Evolutionary conservation across 768 basidiomycete species (phyloP).

Genomic region (Xanthoconium stramineum): DNA sequence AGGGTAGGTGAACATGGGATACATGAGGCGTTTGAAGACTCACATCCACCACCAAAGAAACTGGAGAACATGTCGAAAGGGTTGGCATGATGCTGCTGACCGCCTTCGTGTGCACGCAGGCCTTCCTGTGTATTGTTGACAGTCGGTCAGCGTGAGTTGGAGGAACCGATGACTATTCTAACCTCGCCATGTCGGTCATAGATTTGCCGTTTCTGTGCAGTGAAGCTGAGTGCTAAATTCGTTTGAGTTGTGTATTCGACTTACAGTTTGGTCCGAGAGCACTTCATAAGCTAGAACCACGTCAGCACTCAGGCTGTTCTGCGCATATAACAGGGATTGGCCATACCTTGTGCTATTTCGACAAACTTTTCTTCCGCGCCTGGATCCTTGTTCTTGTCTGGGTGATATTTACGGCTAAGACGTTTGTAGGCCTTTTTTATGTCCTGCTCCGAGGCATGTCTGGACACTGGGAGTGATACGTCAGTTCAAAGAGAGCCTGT

Average conservation of each 20-base stretch:
- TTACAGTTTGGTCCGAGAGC: conserved; percentile 79
- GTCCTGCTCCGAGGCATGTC: conserved; percentile 81
- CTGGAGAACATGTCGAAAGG: conserved; percentile 93
- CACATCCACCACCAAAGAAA: conserved; percentile 86
- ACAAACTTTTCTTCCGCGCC: conserved; percentile 85
- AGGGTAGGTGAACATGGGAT: not conserved
- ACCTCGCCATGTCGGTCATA: conserved; percentile 93
- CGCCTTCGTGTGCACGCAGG: conserved; percentile 85
- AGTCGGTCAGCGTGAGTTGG: conserved; percentile 3
- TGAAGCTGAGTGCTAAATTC: not conserved
- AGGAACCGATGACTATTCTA: conserved; percentile 25
- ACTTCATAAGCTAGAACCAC: conserved; percentile 77
- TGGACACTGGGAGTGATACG: conserved; percentile 47
- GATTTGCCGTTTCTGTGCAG: conserved; percentile 76
- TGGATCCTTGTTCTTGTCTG: conserved; percentile 91
- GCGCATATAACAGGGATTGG: not conserved
- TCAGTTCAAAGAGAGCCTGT: conserved; percentile 22
- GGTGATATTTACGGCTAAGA: conserved; percentile 85
- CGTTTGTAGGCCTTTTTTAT: conserved; percentile 91
- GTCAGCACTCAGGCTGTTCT: conserved; percentile 2
- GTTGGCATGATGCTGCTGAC: conserved; percentile 70
- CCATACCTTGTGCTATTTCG: conserved; percentile 82
- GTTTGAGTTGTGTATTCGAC: conserved; percentile 17
- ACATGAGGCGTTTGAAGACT: conserved; percentile 27
- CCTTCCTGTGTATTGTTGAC: conserved; percentile 60